Base-by-base conservation (phyloP, 176 grass and related monocot species). In the Cenchrus fungigraminus region DNA sequence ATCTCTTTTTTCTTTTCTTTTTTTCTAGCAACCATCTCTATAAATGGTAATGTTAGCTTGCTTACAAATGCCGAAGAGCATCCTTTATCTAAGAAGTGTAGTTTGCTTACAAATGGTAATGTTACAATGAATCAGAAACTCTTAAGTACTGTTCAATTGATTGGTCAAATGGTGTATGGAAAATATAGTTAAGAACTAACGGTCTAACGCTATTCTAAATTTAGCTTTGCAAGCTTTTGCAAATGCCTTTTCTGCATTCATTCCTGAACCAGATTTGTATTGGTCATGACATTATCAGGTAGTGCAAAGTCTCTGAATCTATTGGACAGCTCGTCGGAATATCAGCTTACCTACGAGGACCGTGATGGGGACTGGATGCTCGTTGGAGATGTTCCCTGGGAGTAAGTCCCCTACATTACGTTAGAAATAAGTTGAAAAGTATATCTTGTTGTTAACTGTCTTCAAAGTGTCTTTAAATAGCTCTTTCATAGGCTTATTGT, bases 311-410 rank as follows among this genome's bases (percentile, higher is more conserved):
- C 82, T 2, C 73, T 86, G 52, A 97, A 86, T 43, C 75, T 94
- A 74, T 74, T 94, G 70, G 90, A 94, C 20, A 86, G 67, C 78
- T 84, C 88, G 9, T 89, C 84, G 0, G 90, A 91, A 25, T 97
- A 90, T 71, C 85, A 91, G 82, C 87, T 97, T 37, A 97, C 95
- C 8, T 97, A 97, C 0, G 95, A 97, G 90, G 95, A 97, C 76
- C 91, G 80, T 60, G 95, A 97, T 58, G 95, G 95, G 8, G 95
- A 97, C 55, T 97, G 95, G 95, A 97, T 97, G 95, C 88, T 97
- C 14, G 92, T 97, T 68, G 95, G 95, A 84, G 95, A 97, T 79
- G 95, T 97, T 65, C 95, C 95, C 10, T 97, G 95, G 95, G 88
- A 88, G 92, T 94, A 89, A 90, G 75, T 19, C 25, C 12, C 22